Evolutionary conservation across 2,329 filamentous ascomycete genomes (phyloP).

Genomic region (Penicillium sclerotigenum): DNA sequence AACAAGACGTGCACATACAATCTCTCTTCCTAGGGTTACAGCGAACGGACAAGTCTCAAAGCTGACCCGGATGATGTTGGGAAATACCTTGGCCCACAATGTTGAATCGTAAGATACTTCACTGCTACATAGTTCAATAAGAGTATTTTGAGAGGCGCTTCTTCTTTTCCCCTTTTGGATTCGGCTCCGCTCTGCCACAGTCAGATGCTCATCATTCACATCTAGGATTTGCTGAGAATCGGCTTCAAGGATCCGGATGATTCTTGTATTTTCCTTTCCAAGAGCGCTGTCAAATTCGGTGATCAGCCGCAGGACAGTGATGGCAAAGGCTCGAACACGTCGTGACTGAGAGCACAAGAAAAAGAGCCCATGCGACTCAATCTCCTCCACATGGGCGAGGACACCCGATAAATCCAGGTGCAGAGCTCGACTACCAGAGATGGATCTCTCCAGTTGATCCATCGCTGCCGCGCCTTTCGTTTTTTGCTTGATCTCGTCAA

Average conservation of each 20-base stretch:
- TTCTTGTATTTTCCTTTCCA: constrained; percentile 72
- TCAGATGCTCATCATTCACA: constrained; percentile 78
- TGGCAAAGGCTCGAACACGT: constrained; percentile 81
- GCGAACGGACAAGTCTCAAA: constrained; percentile 90
- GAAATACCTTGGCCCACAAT: constrained; percentile 97
- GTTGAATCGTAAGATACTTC: constrained; percentile 93
- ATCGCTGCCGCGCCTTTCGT: constrained; percentile 67
- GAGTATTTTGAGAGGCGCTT: constrained; percentile 75
- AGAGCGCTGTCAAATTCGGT: constrained; percentile 90
- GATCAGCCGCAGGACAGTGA: constrained; percentile 86
- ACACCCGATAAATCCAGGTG: constrained; percentile 83
- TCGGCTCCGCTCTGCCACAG: constrained; percentile 86
- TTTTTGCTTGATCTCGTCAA: constrained; percentile 89
- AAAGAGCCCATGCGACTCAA: constrained; percentile 94
- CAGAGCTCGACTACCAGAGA: constrained; percentile 66
- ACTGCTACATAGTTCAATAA: constrained; percentile 92
- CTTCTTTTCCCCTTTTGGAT: constrained; percentile 86
- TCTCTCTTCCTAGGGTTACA: constrained; percentile 82
- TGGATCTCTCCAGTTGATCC: constrained; percentile 61
- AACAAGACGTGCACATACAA: constrained; percentile 85
- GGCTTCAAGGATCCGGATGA: constrained; percentile 89
- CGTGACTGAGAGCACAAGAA: constrained; percentile 95
- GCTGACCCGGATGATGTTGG: constrained; percentile 85
- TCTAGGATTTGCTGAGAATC: constrained; percentile 86
- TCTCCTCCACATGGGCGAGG: constrained; percentile 91